Conservation (phyloP, 2,329 filamentous ascomycete species). For the Zymoseptoria ardabiliae region DNA sequence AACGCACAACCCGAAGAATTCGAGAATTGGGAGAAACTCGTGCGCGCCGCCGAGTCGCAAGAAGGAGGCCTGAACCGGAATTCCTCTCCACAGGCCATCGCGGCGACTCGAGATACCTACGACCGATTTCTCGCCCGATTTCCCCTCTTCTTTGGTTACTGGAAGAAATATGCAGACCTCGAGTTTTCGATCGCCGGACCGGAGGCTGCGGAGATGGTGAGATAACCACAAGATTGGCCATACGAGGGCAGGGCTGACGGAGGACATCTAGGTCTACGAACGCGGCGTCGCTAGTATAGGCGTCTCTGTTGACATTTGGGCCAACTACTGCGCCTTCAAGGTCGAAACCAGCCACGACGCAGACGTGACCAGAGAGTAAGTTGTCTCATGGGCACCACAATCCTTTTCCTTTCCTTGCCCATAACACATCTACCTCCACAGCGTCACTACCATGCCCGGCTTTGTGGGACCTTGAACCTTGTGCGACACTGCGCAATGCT, state of each 20-base stretch:
- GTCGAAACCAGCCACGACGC: slow-evolving; percentile 93
- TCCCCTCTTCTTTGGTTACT: slow-evolving; percentile 92
- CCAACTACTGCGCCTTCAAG: slow-evolving; percentile 95
- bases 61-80: slow-evolving; percentile 95
- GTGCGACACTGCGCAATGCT: slow-evolving; percentile 9
- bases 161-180: slow-evolving; percentile 98
- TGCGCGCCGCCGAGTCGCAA: slow-evolving; percentile 71
- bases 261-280: slow-evolving; percentile 68
- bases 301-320: slow-evolving; percentile 93
- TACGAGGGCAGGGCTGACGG: slow-evolving; percentile 25
- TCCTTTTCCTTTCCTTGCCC: slow-evolving; percentile 50
- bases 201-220: slow-evolving; percentile 92
- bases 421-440: slow-evolving; percentile 12
- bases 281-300: slow-evolving; percentile 87
- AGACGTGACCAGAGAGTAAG: slow-evolving; percentile 99
- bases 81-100: slow-evolving; percentile 87
- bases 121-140: slow-evolving; percentile 92
- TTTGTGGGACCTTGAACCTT: slow-evolving; percentile 10
- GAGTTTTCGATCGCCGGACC: slow-evolving; percentile 96
- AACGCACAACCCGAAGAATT: slow-evolving; percentile 77
- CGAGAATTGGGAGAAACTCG: slow-evolving; percentile 88
- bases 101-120: slow-evolving; percentile 78
- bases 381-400: slow-evolving; percentile 49
- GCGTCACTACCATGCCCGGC: slow-evolving; percentile 8
- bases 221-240: slow-evolving; percentile 19